Conservation (phyloP, 2,329 filamentous ascomycete genomes). For the Ilyonectria destructans region DNA sequence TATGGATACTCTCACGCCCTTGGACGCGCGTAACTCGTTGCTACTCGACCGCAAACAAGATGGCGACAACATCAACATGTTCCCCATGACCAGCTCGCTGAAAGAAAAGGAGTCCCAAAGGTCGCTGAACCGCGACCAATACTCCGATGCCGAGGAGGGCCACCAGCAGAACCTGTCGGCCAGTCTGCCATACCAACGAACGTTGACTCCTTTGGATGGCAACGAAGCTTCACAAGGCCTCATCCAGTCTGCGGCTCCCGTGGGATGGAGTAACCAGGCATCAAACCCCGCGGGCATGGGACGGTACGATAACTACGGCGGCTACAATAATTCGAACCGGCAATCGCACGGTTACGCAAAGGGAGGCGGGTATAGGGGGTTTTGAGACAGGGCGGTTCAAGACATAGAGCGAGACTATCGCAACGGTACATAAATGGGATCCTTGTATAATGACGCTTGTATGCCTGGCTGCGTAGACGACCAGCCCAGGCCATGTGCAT, state of each 20-base stretch:
- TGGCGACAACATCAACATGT: constrained; percentile 58
- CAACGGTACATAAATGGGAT: constrained; percentile 23
- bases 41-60: constrained; percentile 74
- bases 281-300: constrained; percentile 37
- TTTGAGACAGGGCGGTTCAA: constrained; percentile 39
- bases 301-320: constrained; percentile 39
- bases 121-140: constrained; percentile 55
- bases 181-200: constrained; percentile 53
- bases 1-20: constrained; percentile 86
- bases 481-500: constrained; percentile 12
- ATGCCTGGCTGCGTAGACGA: constrained; percentile 21
- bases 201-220: constrained; percentile 56
- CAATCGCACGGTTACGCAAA: constrained; percentile 46
- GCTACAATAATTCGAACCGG: constrained; percentile 38
- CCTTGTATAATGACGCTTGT: constrained; percentile 33
- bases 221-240: constrained; percentile 59
- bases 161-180: constrained; percentile 43
- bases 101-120: constrained; percentile 55
- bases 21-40: constrained; percentile 90
- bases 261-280: constrained; percentile 52
- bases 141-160: constrained; percentile 46
- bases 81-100: constrained; percentile 60
- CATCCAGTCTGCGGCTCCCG: constrained; percentile 59
- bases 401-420: constrained; percentile 24
- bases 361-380: constrained; percentile 47